Conservation (phyloP, 2,329 filamentous ascomycete genomes). For the Pseudopyricularia javanii region DNA sequence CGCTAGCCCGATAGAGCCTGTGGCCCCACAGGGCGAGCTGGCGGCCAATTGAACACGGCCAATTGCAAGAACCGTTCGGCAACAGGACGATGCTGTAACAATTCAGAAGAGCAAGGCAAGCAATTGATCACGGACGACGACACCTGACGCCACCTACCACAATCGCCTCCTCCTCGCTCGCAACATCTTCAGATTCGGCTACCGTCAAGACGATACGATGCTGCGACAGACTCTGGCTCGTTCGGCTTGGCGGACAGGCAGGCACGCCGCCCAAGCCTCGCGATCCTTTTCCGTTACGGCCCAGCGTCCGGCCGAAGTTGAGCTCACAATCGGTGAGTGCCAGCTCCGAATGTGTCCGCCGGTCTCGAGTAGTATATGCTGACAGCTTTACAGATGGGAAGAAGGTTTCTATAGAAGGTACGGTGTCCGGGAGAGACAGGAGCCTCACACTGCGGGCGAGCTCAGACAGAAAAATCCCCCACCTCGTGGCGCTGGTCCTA, state of each 20-base stretch:
- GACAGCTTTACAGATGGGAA: constrained; percentile 63
- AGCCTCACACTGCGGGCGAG: neutral
- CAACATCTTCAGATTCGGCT: constrained; percentile 14
- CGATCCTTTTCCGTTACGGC: constrained; percentile 74
- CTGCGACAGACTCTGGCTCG: constrained; percentile 56
- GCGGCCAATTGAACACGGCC: neutral
- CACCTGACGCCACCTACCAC: neutral
- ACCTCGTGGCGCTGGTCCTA: constrained; percentile 4
- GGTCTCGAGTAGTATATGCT: constrained; percentile 15
- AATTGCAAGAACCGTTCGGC: neutral
- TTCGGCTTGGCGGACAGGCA: constrained; percentile 55
- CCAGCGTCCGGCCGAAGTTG: constrained; percentile 77
- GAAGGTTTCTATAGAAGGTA: constrained; percentile 97
- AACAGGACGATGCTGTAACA: constrained; percentile 17
- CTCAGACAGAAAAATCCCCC: neutral
- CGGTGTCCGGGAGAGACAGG: constrained; percentile 6
- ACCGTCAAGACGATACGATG: constrained; percentile 52
- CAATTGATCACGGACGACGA: neutral
- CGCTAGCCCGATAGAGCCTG: neutral
- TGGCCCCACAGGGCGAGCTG: neutral
- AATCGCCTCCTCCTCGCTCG: constrained; percentile 16
- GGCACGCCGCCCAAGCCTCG: constrained; percentile 46
- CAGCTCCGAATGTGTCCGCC: constrained; percentile 8
- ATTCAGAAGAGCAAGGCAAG: neutral
- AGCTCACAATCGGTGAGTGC: constrained; percentile 80